Conservation (phyloP, 805 yeast species). For the Metschnikowia continentalis region DNA sequence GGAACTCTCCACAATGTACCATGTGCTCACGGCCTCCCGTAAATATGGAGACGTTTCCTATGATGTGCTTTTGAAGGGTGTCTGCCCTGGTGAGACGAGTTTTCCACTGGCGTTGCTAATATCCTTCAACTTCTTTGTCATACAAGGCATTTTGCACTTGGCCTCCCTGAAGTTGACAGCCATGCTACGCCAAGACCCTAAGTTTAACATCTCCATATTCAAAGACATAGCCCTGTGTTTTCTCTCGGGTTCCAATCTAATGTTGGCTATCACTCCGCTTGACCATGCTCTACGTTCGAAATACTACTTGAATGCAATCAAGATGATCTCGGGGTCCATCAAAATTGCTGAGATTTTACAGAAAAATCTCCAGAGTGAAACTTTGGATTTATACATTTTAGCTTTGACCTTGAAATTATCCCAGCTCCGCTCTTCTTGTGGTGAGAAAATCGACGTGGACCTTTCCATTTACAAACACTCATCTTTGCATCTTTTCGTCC, state of each 20-base stretch:
- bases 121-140: conserved; percentile 16
- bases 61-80: conserved; percentile 6
- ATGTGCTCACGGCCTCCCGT: conserved; percentile 6
- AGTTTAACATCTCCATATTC: conserved; percentile 3
- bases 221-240: conserved; percentile 10
- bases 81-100: not conserved
- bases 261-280: conserved; percentile 2
- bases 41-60: conserved; percentile 1
- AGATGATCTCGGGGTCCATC: conserved; percentile 14
- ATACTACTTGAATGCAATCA: conserved; percentile 11
- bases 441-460: not conserved
- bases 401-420: conserved; percentile 6
- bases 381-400: not conserved
- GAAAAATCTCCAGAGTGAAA: not conserved
- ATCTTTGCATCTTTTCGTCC: not conserved
- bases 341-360: conserved; percentile 10
- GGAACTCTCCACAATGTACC: conserved; percentile 13
- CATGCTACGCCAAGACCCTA: conserved; percentile 1
- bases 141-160: conserved; percentile 15
- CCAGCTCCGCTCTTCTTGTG: not conserved
- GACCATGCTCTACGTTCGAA: conserved; percentile 5
- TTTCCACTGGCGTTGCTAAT: conserved; percentile 5
- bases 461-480: not conserved
- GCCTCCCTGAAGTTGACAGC: conserved; percentile 9
- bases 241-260: conserved; percentile 7